A percentile compares a stretch with the other conserved stretches of the same genome.
Conservation (phyloP, 1,284 basidiomycete genomes). For the Ceratobasidium sp. region DNA sequence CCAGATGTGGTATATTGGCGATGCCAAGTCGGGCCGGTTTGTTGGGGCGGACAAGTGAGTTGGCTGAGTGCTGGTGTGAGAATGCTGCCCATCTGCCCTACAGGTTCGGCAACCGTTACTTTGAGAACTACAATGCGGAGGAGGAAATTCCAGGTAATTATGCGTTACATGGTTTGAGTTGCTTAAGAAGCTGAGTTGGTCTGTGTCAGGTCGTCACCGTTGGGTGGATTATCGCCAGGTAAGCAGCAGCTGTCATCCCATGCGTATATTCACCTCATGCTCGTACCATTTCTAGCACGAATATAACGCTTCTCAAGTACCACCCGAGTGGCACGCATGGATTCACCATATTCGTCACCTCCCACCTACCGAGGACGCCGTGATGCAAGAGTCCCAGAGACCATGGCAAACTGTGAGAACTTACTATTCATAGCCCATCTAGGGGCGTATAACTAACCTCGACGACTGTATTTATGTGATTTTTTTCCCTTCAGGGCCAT, state of each 20-base stretch:
- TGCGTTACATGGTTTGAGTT: slow-evolving; percentile 1
- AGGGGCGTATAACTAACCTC: background rate
- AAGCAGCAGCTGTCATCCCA: slow-evolving; percentile 48
- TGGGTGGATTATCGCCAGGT: slow-evolving; percentile 95
- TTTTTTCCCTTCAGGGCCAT: slow-evolving; percentile 68
- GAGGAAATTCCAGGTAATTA: slow-evolving; percentile 84
- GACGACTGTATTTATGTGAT: background rate
- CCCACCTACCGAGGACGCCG: slow-evolving; percentile 79
- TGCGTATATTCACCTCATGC: background rate
- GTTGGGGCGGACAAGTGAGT: slow-evolving; percentile 88
- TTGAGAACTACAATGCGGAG: slow-evolving; percentile 86
- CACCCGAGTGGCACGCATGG: slow-evolving; percentile 97
- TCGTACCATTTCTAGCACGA: slow-evolving; percentile 69
- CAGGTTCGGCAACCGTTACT: slow-evolving; percentile 92
- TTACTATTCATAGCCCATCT: background rate
- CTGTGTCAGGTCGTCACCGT: slow-evolving; percentile 81
- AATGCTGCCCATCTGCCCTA: background rate
- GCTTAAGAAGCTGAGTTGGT: slow-evolving; percentile 1
- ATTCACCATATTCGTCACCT: slow-evolving; percentile 88
- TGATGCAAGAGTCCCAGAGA: slow-evolving; percentile 76
- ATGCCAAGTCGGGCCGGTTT: slow-evolving; percentile 85
- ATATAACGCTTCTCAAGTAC: slow-evolving; percentile 89
- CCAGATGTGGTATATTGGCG: slow-evolving; percentile 89
- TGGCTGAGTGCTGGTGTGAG: slow-evolving; percentile 8
- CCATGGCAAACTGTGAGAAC: slow-evolving; percentile 84